Percentiles rank a stretch among this genome's conserved stretches.
Evolutionary conservation across 257 asterid genomes (phyloP).

Genomic region (Buddleja alternifolia): DNA sequence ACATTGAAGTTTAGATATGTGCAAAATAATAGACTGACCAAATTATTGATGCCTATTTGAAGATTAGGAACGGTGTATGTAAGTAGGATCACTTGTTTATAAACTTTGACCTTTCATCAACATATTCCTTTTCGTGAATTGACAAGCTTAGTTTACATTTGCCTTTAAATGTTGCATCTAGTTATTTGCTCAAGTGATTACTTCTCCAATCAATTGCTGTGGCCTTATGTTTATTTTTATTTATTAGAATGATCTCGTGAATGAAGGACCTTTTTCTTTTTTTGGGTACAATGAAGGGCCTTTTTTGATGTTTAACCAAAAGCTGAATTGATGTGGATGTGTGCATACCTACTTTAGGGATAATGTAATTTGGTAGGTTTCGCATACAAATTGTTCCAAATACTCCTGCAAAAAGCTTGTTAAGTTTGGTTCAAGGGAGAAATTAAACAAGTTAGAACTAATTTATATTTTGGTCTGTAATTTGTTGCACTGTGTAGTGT

Average conservation of each 20-base stretch:
- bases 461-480: conserved; percentile 10
- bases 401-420: background rate
- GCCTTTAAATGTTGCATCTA: conserved; percentile 3
- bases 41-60: too few relatives aligned
- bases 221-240: background rate
- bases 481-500: conserved; percentile 5
- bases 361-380: background rate
- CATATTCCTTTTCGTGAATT: background rate
- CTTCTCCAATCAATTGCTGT: background rate
- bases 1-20: too few relatives aligned
- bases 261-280: too few relatives aligned
- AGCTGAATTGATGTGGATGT: background rate
- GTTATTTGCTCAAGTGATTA: background rate
- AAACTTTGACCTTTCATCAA: background rate
- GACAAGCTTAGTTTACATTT: conserved; percentile 12
- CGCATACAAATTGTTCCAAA: background rate
- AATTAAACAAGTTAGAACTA: background rate
- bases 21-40: too few relatives aligned
- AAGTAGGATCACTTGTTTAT: too few relatives aligned
- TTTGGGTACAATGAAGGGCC: too few relatives aligned
- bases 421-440: conserved; percentile 4
- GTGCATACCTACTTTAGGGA: background rate
- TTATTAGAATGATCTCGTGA: too few relatives aligned
- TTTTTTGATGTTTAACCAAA: background rate
- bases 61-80: background rate